Evolutionary conservation across 345 rosid species (phyloP), one percentile per base, ranked within the genome.

Genomic region (Reutealis trisperma): DNA sequence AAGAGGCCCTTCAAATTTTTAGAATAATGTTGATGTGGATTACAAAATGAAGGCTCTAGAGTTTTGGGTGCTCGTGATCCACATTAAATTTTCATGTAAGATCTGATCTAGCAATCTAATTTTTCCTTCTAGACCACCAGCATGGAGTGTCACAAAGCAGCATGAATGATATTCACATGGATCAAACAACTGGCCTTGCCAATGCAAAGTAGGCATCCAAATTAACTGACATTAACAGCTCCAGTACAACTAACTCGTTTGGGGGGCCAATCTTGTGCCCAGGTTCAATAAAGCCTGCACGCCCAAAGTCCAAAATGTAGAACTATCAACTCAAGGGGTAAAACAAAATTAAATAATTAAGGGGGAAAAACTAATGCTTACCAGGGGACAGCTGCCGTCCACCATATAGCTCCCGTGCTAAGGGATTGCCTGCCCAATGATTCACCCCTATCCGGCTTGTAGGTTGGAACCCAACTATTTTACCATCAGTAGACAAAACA

Each of bases 381-480:
- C 95, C 91, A 19, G 95, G 95, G 10, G 91, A 78, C 70, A 89
- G 86, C 78, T 85, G 88, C 83, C 81, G 83, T 74, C 86, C 87
- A 14, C 83, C 82, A 47, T 90, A 92, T 37, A 92, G 90, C 75
- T 92, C 93, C 71, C 80, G 86, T 64, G 97, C 88, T 63, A 92
- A 80, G 82, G 95, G 97, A 85, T 91, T 92, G 70, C 83, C 82
- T 62, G 95, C 88, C 95, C 95, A 90, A 67, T 87, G 88, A 79
- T 90, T 92, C 74, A 89, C 92, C 57, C 88, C 95, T 49, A 88
- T 87, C 41, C 87, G 82, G 77, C 89, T 92, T 22, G 91, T 92
- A 9, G 95, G 97, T 77, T 92, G 94, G 77, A 90, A 86, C n/a
- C 95, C 97, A 71, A 92, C 84, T 32, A 90, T 80, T 71, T 89